phyloP scores from a whole-genome alignment of 495 filamentous ascomycete species.

The Lentithecium fluviatile region DNA sequence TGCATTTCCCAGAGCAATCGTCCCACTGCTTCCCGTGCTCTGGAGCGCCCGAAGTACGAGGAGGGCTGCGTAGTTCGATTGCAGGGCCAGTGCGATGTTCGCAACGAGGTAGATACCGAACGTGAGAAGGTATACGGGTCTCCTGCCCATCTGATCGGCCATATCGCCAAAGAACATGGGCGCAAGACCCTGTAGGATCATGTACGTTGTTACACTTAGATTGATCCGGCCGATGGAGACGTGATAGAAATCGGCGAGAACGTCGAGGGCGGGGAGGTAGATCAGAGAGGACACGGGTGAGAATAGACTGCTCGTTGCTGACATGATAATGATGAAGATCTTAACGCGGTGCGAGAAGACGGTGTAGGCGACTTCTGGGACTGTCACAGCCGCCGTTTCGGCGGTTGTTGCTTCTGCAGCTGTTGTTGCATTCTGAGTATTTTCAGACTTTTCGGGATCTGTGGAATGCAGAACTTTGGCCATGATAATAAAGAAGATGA shows the following conservation, averaged over 20 bases:
- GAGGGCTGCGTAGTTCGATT: slow-evolving; percentile 37
- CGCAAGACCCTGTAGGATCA: slow-evolving; percentile 42
- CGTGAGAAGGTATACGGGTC: slow-evolving; percentile 45
- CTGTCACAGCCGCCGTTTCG: no score
- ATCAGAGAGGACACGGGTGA: slow-evolving; percentile 76
- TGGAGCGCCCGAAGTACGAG: slow-evolving; percentile 40
- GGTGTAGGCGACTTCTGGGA: no score
- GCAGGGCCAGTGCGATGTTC: slow-evolving; percentile 46
- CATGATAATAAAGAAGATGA: no score
- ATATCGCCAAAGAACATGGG: slow-evolving; percentile 45
- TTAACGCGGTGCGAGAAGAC: slow-evolving; percentile 58
- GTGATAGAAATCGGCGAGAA: slow-evolving; percentile 54
- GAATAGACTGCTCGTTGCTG: slow-evolving; percentile 63
- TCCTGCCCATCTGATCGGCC: slow-evolving; percentile 43
- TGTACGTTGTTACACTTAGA: slow-evolving; percentile 40
- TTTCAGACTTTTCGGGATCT: no score
- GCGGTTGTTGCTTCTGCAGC: no score
- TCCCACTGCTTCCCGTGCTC: slow-evolving; percentile 36
- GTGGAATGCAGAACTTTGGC: no score
- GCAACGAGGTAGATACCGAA: slow-evolving; percentile 46
- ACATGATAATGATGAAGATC: slow-evolving; percentile 64
- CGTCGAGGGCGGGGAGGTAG: slow-evolving; percentile 72
- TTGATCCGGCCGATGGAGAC: slow-evolving; percentile 64
- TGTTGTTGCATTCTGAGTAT: no score
- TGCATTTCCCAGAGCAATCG: slow-evolving; percentile 41